A percentile compares a stretch with the other conserved stretches of the same genome.
Evolutionary conservation across 805 yeast genomes (phyloP).

Genomic region (Saccharomycopsis capsularis): DNA sequence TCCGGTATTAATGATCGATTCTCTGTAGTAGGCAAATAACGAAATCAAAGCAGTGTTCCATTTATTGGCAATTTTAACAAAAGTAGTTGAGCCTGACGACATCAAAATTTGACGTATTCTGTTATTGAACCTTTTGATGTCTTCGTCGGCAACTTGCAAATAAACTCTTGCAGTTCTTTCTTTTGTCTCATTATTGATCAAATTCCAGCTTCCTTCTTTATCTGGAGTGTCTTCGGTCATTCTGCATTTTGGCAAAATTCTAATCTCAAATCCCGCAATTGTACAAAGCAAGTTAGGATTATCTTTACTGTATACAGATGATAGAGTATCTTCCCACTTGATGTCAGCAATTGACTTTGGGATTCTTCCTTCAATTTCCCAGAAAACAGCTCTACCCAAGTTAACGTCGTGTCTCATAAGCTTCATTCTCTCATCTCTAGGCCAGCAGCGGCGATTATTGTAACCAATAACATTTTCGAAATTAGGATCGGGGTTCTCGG

Average conservation of each 20-base stretch:
- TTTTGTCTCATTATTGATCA: conserved; percentile 59
- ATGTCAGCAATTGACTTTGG: conserved; percentile 69
- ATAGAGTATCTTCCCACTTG: conserved; percentile 70
- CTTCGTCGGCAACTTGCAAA: conserved; percentile 75
- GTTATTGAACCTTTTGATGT: conserved; percentile 71
- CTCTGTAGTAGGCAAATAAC: conserved; percentile 83
- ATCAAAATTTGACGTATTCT: conserved; percentile 82
- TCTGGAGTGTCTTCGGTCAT: conserved; percentile 42
- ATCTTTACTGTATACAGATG: conserved; percentile 84
- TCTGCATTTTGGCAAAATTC: conserved; percentile 74
- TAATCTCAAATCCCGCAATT: conserved; percentile 92
- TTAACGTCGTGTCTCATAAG: conserved; percentile 86
- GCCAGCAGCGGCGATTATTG: conserved; percentile 91
- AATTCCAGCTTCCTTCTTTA: conserved; percentile 88
- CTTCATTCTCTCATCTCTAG: conserved; percentile 85
- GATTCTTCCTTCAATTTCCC: conserved; percentile 79
- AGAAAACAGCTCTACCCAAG: conserved; percentile 82
- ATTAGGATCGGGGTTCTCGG: conserved; percentile 89
- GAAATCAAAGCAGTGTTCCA: conserved; percentile 94
- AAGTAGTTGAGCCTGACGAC: conserved; percentile 95
- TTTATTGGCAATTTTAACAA: conserved; percentile 86
- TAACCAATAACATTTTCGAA: conserved; percentile 81
- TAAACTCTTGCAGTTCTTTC: conserved; percentile 87
- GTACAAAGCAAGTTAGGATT: conserved; percentile 84
- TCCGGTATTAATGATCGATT: conserved; percentile 83